Base-by-base conservation (phyloP, 352 stramenopile species). In the Phytophthora hybrid region DNA sequence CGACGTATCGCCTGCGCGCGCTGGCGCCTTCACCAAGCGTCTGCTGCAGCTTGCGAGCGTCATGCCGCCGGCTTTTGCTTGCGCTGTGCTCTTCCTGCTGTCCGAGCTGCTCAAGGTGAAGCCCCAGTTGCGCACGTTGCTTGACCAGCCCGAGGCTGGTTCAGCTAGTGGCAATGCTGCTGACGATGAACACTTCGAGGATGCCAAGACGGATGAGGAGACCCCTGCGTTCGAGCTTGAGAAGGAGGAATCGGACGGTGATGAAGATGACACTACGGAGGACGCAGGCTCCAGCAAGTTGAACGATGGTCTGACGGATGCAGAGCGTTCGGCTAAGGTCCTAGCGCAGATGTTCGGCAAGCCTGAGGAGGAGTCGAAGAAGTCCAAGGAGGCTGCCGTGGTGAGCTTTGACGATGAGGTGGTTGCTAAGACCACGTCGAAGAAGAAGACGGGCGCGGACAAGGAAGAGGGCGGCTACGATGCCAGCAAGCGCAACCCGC, bases 11-110 rank as follows among this genome's bases (percentile, higher is more conserved):
- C 69, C 76, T 14, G 87, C 88, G 18, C 88, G 98, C 26, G 81
- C 93, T 1, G 76, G 86, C 46, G 97, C 97, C 8, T 98, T 99
- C 76, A 76, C 93, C n/a, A 99, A 99, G 87, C 91, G 97, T 21
- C 73, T 98, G 64, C 66, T 97, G 32, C 90, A 97, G 82, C 82
- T 97, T 29, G 87, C 89, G 16, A 85, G 79, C 8, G 78, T 88
- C 2, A 97, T 96, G 80, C 80, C 88, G 29, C 83, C 97, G 4
- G 87, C 95, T 51, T 95, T 99, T 26, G 84, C 95, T 32, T 98
- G 95, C 71, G 97, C 88, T 29, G 85, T 95, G 63, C 79, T 99
- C 9, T 99, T 99, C 76, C 68, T 99, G 71, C 72, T 99, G 14
- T 98, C 96, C 14, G 97, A 99, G 76, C 83, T 99, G 52, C 70